A percentile compares a stretch with the other conserved stretches of the same genome.
Evolutionary conservation across 768 basidiomycete genomes (phyloP).

Genomic region (Termitomyces sp.): DNA sequence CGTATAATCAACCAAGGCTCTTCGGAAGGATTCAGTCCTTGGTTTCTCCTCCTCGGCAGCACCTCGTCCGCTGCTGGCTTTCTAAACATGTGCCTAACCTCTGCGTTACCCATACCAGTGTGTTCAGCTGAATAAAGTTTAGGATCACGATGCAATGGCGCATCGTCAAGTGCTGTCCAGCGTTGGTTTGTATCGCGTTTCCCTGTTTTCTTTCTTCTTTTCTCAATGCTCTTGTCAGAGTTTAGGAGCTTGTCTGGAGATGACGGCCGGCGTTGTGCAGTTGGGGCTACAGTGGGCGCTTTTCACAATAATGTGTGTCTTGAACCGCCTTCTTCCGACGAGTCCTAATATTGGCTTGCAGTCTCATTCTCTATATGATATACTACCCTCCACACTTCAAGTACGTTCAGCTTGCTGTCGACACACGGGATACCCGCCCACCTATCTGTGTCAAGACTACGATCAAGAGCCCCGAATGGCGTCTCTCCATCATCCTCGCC

Average conservation of each 20-base stretch:
- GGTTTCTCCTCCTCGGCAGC: slow-evolving; percentile 86
- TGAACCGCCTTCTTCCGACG: neutral
- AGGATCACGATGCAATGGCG: slow-evolving; percentile 85
- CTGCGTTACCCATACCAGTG: neutral
- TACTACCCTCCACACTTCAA: slow-evolving; percentile 89
- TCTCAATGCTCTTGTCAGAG: slow-evolving; percentile 33
- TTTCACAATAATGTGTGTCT: slow-evolving; percentile 75
- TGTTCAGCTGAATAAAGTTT: slow-evolving; percentile 12
- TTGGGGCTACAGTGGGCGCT: slow-evolving; percentile 78
- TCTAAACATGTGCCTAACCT: slow-evolving; percentile 66
- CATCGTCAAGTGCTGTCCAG: slow-evolving; percentile 72
- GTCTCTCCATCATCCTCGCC: slow-evolving; percentile 67
- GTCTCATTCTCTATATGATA: slow-evolving; percentile 84
- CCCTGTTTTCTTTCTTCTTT: neutral
- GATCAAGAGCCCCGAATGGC: slow-evolving; percentile 65
- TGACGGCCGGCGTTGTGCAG: slow-evolving; percentile 78
- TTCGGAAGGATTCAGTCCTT: slow-evolving; percentile 87
- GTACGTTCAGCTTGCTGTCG: slow-evolving; percentile 36
- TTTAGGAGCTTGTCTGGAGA: slow-evolving; percentile 67
- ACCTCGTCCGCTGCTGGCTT: slow-evolving; percentile 78
- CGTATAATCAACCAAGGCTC: slow-evolving; percentile 75
- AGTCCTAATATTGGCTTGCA: slow-evolving; percentile 21
- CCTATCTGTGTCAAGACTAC: slow-evolving; percentile 40
- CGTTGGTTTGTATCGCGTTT: slow-evolving; percentile 48
- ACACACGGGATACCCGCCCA: slow-evolving; percentile 30